Base-by-base conservation (phyloP, 2,329 filamentous ascomycete genomes). In the Myriosclerotinia curreyana region DNA sequence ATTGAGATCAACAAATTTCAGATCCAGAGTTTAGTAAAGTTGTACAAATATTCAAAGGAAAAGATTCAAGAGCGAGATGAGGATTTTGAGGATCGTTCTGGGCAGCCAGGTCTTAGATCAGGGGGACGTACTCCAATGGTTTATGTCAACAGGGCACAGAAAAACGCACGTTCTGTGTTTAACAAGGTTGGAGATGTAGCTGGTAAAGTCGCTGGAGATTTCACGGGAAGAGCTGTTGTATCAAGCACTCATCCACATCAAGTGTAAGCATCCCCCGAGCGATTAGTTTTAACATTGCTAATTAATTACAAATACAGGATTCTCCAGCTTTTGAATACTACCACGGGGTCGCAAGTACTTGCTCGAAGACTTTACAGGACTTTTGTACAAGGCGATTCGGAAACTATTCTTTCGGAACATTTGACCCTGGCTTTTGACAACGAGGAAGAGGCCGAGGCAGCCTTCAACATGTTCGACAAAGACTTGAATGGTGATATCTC, bases 401-500 rank as follows among this genome's bases (percentile, higher is more conserved):
- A 96, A 22, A 91, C 89, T 0, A 87, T 97, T 6, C 83, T 86
- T 25, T 82, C 88, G 0, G 91, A 92, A 11, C 93, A 97, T 72
- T 77, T 98, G 62, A 87, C 86, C 67, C 79, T 83, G 14, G 92
- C 91, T 0, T 97, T 96, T 71, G 83, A 89, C 12, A 90, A 88
- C 31, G 83, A 88, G 22, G 93, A 97, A 17, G 94, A 97, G 74
- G 91, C 92, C 0, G 89, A 95, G 62, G 90, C 90, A 3, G 93
- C 93, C 0, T 97, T 98, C 72, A 81, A 82, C 70, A 93, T 97
- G 81, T 97, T 97, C 70, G 94, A 98, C 78, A 96, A 95, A 74
- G 94, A 98, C 72, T 86, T 97, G 79, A 98, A 98, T 68, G 94
- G 93, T 5, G 94, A 98, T 72, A 96, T 97, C 58, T 96, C 91